Evolutionary conservation across 768 basidiomycete species (phyloP).

Genomic region (Lactarius deliciosus): DNA sequence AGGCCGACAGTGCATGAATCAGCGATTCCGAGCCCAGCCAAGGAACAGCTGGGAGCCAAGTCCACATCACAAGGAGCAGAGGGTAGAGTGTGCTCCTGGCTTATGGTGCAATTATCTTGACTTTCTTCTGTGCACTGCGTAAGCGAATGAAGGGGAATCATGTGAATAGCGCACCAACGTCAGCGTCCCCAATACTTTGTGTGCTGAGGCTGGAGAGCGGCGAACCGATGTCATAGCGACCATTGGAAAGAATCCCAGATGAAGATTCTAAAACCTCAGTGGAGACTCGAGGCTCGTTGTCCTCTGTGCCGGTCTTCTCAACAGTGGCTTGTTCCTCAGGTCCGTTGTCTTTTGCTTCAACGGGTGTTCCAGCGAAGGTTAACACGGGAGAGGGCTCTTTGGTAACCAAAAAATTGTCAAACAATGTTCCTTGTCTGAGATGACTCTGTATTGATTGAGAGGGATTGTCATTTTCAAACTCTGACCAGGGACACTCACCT

Average conservation of each 20-base stretch:
- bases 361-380: neutral
- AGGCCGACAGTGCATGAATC: neutral
- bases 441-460: slow-evolving; percentile 12
- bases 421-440: slow-evolving; percentile 34
- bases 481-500: slow-evolving; percentile 9
- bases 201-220: neutral
- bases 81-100: neutral
- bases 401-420: slow-evolving; percentile 20
- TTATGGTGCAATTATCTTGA: neutral
- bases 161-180: slow-evolving; percentile 15
- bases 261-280: neutral
- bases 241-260: neutral
- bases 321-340: neutral
- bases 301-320: neutral
- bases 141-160: neutral
- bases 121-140: slow-evolving; percentile 6
- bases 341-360: neutral
- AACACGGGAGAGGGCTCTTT: slow-evolving; percentile 2
- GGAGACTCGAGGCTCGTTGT: neutral
- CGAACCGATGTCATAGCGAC: neutral
- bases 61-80: slow-evolving; percentile 9
- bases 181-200: neutral
- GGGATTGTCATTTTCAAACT: slow-evolving; percentile 1
- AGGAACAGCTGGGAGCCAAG: slow-evolving; percentile 3
- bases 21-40: neutral